Evolutionary conservation across 2,329 filamentous ascomycete genomes (phyloP).

Genomic region (Raffaelea albimanens): DNA sequence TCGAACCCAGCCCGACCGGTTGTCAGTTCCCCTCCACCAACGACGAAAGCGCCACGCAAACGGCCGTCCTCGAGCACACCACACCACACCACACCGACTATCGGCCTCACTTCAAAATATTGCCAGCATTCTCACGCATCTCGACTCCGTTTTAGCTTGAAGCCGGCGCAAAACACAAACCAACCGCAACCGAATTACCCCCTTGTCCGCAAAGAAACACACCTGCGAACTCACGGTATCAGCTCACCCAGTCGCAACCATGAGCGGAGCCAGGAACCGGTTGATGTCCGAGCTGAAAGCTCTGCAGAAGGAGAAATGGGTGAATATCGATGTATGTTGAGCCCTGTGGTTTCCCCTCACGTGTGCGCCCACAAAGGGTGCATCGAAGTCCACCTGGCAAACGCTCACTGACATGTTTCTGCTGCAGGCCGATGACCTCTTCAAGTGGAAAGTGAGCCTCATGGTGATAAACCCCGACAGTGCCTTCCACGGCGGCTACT

Average conservation of each 20-base stretch:
- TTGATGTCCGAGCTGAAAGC: constrained; percentile 82
- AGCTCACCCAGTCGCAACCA: constrained; percentile 15
- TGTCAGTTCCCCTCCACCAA: too few species aligned
- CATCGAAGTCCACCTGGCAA: too few species aligned
- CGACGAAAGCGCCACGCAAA: too few species aligned
- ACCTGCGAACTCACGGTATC: too few species aligned
- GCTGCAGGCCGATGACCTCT: constrained; percentile 60
- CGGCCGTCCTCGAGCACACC: not conserved
- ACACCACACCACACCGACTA: not conserved
- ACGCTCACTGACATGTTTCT: not conserved
- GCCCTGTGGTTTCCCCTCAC: too few species aligned
- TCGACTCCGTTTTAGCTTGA: too few species aligned
- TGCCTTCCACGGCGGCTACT: constrained; percentile 85
- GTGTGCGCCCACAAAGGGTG: too few species aligned
- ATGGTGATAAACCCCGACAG: constrained; percentile 92
- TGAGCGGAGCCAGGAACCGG: constrained; percentile 60
- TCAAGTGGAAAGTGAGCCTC: constrained; percentile 78
- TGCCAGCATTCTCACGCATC: not conserved
- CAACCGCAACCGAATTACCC: too few species aligned
- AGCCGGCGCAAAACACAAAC: too few species aligned
- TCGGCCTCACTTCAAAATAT: not conserved
- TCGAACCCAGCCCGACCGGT: too few species aligned
- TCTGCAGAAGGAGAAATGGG: constrained; percentile 85
- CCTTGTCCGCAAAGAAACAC: too few species aligned
- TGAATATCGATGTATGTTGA: constrained; percentile 66